phyloP scores from a whole-genome alignment of 2,329 filamentous ascomycete species.

The Fusarium sp. region DNA sequence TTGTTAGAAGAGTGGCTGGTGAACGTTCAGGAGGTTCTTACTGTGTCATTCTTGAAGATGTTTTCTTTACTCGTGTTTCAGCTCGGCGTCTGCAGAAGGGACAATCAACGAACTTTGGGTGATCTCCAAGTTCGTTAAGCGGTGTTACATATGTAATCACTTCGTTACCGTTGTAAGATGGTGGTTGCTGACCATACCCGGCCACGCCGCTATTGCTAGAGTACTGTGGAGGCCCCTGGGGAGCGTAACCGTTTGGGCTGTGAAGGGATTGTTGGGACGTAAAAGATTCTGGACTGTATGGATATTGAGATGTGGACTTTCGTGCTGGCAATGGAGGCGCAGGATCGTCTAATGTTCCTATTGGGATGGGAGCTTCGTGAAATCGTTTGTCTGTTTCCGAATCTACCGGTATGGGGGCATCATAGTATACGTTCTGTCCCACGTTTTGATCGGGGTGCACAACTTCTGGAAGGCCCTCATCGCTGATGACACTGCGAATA shows the following conservation, averaged over 20 bases:
- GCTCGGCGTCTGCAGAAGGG: slow-evolving; percentile 37
- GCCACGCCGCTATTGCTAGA: too few species aligned
- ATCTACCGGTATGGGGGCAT: slow-evolving; percentile 36
- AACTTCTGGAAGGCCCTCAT: slow-evolving; percentile 38
- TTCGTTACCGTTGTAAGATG: not conserved
- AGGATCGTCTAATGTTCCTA: not conserved
- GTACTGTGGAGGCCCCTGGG: not conserved
- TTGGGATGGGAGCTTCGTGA: slow-evolving; percentile 17
- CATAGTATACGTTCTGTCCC: slow-evolving; percentile 2
- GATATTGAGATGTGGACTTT: not conserved
- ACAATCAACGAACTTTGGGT: slow-evolving; percentile 41
- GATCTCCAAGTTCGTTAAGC: slow-evolving; percentile 32
- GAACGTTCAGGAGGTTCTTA: not conserved
- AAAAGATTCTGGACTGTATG: not conserved
- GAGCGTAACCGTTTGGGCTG: not conserved
- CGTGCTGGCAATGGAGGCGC: slow-evolving; percentile 13
- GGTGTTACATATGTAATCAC: slow-evolving; percentile 36
- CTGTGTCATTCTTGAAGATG: slow-evolving; percentile 39
- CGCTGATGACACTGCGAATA: slow-evolving; percentile 15
- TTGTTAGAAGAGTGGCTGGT: not conserved
- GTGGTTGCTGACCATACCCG: not conserved
- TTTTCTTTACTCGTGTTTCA: slow-evolving; percentile 40
- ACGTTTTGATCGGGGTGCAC: slow-evolving; percentile 4
- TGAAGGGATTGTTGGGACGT: not conserved
- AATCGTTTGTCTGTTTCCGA: slow-evolving; percentile 20